Evolutionary conservation across 2,329 filamentous ascomycete genomes (phyloP).

Genomic region (Metarhizium guizhouense): DNA sequence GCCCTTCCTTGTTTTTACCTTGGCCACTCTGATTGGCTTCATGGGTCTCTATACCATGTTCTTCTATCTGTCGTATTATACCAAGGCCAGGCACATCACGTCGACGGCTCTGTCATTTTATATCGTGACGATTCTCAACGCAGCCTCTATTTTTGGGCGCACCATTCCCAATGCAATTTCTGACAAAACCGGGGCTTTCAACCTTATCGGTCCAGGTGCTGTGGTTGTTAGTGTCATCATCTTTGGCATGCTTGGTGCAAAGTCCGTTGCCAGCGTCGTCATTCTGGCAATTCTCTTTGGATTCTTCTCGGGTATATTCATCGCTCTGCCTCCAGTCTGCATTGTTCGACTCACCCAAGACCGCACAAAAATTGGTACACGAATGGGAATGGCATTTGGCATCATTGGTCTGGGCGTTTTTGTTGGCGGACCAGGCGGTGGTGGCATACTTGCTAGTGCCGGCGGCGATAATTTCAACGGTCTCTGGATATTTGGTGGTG

Average conservation of each 20-base stretch:
- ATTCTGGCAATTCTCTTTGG: constrained; percentile 15
- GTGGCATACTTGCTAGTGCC: constrained; percentile 13
- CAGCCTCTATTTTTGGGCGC: constrained; percentile 35
- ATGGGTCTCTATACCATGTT: constrained; percentile 21
- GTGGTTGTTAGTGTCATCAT: constrained; percentile 27
- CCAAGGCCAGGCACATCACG: constrained; percentile 19
- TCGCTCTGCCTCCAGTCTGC: constrained; percentile 27
- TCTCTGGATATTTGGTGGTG: too few species aligned
- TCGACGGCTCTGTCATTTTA: constrained; percentile 26
- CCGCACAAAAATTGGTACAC: constrained; percentile 30
- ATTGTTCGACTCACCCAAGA: constrained; percentile 30
- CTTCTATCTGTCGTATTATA: constrained; percentile 31
- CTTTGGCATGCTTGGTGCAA: constrained; percentile 22
- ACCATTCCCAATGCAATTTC: not conserved
- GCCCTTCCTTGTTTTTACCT: not conserved
- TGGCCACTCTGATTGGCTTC: not conserved
- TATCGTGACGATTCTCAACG: constrained; percentile 36
- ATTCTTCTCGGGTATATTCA: not conserved
- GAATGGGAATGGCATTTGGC: constrained; percentile 29
- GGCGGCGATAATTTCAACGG: too few species aligned
- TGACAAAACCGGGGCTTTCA: too few species aligned
- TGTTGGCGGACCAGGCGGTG: constrained; percentile 24
- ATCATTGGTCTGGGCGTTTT: constrained; percentile 23
- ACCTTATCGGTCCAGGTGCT: too few species aligned
- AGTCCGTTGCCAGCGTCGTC: constrained; percentile 23